These are phyloP conservation scores for Pogostemon cablin DNA, from an alignment of 257 asterid genomes.

Conservation along the genomic window DNA sequence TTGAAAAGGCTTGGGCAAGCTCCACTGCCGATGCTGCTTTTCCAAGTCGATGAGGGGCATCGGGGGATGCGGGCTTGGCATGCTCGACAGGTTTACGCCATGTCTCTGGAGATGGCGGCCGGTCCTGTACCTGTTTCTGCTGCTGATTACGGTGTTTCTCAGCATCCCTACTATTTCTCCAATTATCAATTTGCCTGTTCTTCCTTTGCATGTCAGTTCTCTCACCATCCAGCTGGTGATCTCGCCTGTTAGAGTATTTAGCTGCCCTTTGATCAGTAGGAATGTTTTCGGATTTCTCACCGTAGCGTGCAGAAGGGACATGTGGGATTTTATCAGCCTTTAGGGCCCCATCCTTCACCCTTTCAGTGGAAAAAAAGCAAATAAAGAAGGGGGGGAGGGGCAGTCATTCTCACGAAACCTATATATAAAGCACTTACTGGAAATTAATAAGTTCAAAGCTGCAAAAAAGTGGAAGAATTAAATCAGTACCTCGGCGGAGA, in stretches of 20 bases:
- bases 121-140: slow-evolving; percentile 53
- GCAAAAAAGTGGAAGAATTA: slow-evolving; percentile 10
- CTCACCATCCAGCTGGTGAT: slow-evolving; percentile 56
- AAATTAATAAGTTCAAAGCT: neutral
- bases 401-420: neutral
- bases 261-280: slow-evolving; percentile 46
- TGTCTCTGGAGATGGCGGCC: slow-evolving; percentile 87
- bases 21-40: slow-evolving; percentile 91
- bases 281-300: slow-evolving; percentile 49
- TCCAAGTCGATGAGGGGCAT: slow-evolving; percentile 53
- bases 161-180: slow-evolving; percentile 57
- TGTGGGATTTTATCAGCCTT: slow-evolving; percentile 50
- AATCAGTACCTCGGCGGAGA: slow-evolving; percentile 54
- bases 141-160: slow-evolving; percentile 61
- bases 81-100: slow-evolving; percentile 84
- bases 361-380: slow-evolving; percentile 29
- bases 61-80: slow-evolving; percentile 46
- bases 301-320: slow-evolving; percentile 39
- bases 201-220: slow-evolving; percentile 59
- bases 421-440: slow-evolving; percentile 4
- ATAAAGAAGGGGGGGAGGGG: neutral
- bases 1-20: slow-evolving; percentile 92
- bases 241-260: slow-evolving; percentile 63
- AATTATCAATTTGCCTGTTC: slow-evolving; percentile 62
- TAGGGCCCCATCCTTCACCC: slow-evolving; percentile 59